phyloP scores from a whole-genome alignment of 805 yeast genomes.

The Spathaspora hagerdaliae region DNA sequence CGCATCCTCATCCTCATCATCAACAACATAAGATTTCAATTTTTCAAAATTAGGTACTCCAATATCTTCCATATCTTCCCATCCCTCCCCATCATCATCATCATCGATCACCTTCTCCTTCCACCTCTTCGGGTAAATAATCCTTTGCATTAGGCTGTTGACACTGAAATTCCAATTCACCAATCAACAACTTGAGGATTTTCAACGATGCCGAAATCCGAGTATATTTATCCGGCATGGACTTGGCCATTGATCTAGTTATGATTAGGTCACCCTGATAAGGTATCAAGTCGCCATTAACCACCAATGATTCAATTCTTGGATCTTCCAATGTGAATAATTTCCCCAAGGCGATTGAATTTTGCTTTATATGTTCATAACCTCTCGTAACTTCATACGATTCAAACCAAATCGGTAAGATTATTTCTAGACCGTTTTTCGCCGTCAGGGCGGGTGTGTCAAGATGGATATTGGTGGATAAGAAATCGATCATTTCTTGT shows the following conservation, averaged over 20 bases:
- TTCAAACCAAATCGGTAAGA: conserved; percentile 78
- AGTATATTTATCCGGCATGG: conserved; percentile 58
- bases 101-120: no score
- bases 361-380: conserved; percentile 61
- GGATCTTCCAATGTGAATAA: conserved; percentile 58
- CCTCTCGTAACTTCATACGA: conserved; percentile 82
- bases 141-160: conserved; percentile 45
- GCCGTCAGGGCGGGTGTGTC: conserved; percentile 1
- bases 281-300: conserved; percentile 75
- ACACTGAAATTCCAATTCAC: conserved; percentile 66
- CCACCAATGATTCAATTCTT: conserved; percentile 48
- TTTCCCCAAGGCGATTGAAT: conserved; percentile 66
- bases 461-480: conserved; percentile 28
- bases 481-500: conserved; percentile 56
- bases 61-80: conserved; percentile 75
- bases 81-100: conserved; percentile 49
- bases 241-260: conserved; percentile 80
- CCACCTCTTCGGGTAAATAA: conserved; percentile 21
- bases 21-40: conserved; percentile 52
- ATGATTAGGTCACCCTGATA: conserved; percentile 62
- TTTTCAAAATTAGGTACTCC: conserved; percentile 63
- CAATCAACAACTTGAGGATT: conserved; percentile 64
- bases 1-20: conserved; percentile 38
- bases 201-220: conserved; percentile 66
- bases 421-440: conserved; percentile 46